These are phyloP conservation scores for Pinus tabuliformis DNA, from an alignment of 75 land plant genomes.

Conservation along the genomic window DNA sequence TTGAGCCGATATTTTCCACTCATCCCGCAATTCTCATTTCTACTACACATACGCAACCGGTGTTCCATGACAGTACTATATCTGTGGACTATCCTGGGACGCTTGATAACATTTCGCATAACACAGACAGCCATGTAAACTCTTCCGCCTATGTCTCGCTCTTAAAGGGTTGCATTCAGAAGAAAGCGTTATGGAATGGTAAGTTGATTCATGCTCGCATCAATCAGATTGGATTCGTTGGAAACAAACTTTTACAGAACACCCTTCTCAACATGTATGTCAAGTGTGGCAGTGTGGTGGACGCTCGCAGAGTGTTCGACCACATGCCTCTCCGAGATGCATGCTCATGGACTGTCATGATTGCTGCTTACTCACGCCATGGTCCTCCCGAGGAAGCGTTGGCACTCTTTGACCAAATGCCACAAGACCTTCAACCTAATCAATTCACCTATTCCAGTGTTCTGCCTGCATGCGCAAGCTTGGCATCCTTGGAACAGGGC, in stretches of 20 bases:
- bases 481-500: constrained; percentile 2
- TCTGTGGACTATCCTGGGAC: no score
- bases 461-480: neutral
- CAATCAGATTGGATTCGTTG: neutral
- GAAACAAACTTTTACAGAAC: neutral
- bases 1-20: no score
- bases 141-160: neutral
- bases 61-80: no score
- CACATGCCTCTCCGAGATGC: no score
- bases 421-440: neutral
- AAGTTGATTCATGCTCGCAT: neutral
- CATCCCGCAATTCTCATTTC: no score
- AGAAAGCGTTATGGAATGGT: neutral
- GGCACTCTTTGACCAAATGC: constrained; percentile 1
- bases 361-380: neutral
- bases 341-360: constrained; percentile 1
- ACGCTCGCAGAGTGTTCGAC: no score
- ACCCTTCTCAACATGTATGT: constrained; percentile 6
- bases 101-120: neutral
- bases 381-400: neutral
- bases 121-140: neutral
- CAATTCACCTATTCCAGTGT: neutral
- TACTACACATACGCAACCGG: no score
- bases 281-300: neutral
- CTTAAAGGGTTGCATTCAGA: neutral